Evolutionary conservation across 345 rosid genomes (phyloP), one percentile per base, ranked within the genome.

Genomic region (Linum trigynum): DNA sequence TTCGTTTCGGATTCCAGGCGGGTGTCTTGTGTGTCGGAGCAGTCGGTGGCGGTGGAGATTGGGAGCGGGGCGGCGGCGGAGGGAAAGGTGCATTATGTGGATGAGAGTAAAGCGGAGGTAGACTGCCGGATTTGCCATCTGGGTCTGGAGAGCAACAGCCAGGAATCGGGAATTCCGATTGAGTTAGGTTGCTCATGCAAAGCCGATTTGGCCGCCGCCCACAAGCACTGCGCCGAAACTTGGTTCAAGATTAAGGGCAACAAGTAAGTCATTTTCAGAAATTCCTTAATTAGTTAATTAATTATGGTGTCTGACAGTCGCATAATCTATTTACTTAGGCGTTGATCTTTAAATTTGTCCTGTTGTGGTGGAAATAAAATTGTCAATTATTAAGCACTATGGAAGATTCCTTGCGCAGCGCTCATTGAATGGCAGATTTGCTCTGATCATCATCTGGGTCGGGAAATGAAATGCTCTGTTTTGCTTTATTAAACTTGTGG

Each of bases 221-320:
- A 80, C 66, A 77, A 67, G 55, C 67, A 75, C 55, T 80, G 81
- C 62, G 84, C 84, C 7, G 81, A 80, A 60, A 75, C 76, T 40
- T 80, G 84, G 84, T 80, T 80, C 77, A 77, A 80, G 62, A 77
- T 80, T 61, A 80, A 69, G 69, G 81, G 84, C 36, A 67, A 80
- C 73, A 74, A 67, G 84, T 80, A 63, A 67, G 78, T 70, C 38
- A 2, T n/a, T 57, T 57, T 23, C 38, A 23, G 32, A 23, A 23
- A 23, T 57, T 57, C 23, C 5, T 57, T 17, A 7, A 37, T 5
- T 37, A 17, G 23, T 17, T 57, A 9, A 10, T 8, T 17, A 56
- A n/a, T 56, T n/a, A 35, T n/a, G 32, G 23, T 0, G 2, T 16
- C 23, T n/a, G 36, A 5, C 8, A 3, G 8, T 8, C 7, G 59